These are phyloP conservation scores for Macrotyloma uniflorum DNA, from an alignment of 306 rosid species.

Conservation along the genomic window DNA sequence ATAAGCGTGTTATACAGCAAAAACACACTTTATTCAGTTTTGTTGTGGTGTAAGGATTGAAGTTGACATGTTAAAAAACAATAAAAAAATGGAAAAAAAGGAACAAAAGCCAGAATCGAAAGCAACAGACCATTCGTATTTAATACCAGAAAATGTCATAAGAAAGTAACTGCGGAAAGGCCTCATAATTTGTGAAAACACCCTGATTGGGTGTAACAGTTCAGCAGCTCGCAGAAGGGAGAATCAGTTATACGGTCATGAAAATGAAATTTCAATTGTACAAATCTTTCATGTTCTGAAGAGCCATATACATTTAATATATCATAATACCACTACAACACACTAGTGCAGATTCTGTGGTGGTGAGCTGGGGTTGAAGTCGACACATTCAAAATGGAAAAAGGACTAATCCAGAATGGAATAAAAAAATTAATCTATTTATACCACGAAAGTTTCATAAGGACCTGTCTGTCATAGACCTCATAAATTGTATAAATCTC, in stretches of 20 bases:
- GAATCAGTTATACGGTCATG: background rate
- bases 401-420: background rate
- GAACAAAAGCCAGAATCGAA: background rate
- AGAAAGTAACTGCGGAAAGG: background rate
- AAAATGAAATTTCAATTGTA: too few relatives aligned
- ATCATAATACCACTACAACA: background rate
- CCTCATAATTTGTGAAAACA: background rate
- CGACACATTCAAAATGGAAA: background rate
- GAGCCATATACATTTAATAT: conserved; percentile 22
- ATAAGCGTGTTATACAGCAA: background rate
- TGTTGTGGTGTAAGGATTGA: conserved; percentile 9
- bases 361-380: conserved; percentile 26
- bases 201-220: background rate
- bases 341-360: background rate
- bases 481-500: background rate
- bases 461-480: background rate
- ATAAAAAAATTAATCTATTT: background rate
- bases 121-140: background rate
- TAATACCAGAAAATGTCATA: background rate
- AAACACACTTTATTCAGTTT: background rate
- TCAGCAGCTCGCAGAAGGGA: background rate
- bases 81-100: background rate
- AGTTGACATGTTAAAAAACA: conserved; percentile 8
- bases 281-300: conserved; percentile 2
- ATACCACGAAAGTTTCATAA: background rate